Percentiles rank a stretch among this genome's conserved stretches.
Evolutionary conservation across 169 alveolate species (phyloP).

Genomic region (Pseudocohnilembus persalinus): DNA sequence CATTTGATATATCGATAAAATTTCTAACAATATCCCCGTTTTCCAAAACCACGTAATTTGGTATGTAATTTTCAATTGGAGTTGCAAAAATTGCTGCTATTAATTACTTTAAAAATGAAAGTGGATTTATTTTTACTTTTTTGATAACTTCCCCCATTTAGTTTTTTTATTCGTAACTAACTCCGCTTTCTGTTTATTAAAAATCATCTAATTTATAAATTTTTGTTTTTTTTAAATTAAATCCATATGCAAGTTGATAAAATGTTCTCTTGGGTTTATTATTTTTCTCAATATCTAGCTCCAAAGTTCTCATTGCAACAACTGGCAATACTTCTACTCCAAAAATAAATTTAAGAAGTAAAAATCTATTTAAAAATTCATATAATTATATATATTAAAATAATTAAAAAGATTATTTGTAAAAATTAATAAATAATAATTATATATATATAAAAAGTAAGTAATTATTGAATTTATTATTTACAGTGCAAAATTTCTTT

Average conservation of each 20-base stretch:
- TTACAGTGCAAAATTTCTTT: not conserved
- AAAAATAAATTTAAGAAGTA: not conserved
- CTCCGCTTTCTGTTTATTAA: not conserved
- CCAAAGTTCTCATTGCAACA: not conserved
- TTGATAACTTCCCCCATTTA: not conserved
- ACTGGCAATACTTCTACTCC: not conserved
- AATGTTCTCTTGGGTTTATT: not conserved
- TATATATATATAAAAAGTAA: too few relatives aligned
- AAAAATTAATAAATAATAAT: too few relatives aligned
- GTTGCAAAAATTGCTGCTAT: not conserved
- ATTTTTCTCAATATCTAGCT: not conserved
- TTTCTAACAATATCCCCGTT: not conserved
- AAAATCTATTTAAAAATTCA: too few relatives aligned
- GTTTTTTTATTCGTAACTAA: not conserved
- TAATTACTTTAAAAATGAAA: too few relatives aligned
- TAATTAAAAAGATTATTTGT: too few relatives aligned
- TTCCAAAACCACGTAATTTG: not conserved
- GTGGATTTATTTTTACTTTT: too few relatives aligned
- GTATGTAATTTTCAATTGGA: not conserved
- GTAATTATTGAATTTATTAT: too few relatives aligned
- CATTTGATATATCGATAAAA: not conserved
- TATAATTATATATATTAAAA: too few relatives aligned
- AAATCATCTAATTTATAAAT: not conserved
- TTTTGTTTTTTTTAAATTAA: too few relatives aligned
- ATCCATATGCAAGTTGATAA: not conserved